Percentiles rank a stretch among this genome's conserved stretches.
Conservation (phyloP, 495 filamentous ascomycete genomes). For the Podospora didyma region DNA sequence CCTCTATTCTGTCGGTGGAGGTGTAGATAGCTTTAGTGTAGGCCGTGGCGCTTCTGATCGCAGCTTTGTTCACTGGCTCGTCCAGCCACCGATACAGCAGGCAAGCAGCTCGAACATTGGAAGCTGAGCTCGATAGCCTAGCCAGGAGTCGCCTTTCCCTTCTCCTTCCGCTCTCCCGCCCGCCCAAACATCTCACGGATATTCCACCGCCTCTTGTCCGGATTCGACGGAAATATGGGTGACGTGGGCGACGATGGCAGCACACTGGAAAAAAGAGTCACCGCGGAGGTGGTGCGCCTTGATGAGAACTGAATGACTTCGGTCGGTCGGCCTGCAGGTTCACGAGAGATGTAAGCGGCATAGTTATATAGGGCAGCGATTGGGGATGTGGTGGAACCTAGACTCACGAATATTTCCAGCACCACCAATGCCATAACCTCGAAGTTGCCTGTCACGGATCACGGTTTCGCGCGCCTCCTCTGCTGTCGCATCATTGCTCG, state of each 20-base stretch:
- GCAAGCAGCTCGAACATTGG: not conserved
- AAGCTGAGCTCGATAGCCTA: too few relatives aligned
- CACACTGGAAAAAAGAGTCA: slow-evolving; percentile 7
- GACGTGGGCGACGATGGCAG: slow-evolving; percentile 2
- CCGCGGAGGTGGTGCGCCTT: not conserved
- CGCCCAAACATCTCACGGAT: slow-evolving; percentile 16
- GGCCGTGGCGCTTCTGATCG: too few relatives aligned
- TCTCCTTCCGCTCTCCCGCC: slow-evolving; percentile 13
- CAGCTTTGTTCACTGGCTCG: too few relatives aligned
- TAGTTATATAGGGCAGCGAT: not conserved
- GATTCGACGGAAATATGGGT: not conserved
- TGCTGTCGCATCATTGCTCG: slow-evolving; percentile 10
- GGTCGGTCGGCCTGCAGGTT: slow-evolving; percentile 16
- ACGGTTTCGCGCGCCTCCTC: slow-evolving; percentile 18
- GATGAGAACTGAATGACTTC: slow-evolving; percentile 16
- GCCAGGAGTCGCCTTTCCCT: not conserved
- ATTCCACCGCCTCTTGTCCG: slow-evolving; percentile 16
- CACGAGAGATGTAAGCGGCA: not conserved
- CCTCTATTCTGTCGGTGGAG: too few relatives aligned
- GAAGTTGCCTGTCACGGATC: slow-evolving; percentile 29
- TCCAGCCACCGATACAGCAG: not conserved
- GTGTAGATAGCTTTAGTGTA: too few relatives aligned
- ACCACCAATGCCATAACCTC: slow-evolving; percentile 38
- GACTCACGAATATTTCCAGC: slow-evolving; percentile 36
- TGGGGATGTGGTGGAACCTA: not conserved